phyloP scores from a whole-genome alignment of 805 yeast species.

The Saturnispora sanitii region DNA sequence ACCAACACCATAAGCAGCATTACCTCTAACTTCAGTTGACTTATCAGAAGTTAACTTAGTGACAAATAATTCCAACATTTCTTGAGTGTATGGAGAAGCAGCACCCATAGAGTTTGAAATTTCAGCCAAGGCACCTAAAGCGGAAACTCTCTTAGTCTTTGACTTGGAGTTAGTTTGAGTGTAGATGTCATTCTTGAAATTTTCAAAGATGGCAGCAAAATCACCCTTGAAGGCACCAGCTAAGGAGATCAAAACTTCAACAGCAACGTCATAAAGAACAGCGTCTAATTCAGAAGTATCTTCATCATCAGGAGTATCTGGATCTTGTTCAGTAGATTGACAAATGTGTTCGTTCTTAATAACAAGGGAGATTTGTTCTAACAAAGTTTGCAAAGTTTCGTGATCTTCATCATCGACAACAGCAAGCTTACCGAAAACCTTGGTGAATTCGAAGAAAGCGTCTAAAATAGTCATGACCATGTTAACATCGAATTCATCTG shows the following conservation, averaged over 20 bases:
- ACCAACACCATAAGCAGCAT: constrained; percentile 95
- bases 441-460: constrained; percentile 56
- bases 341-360: constrained; percentile 78
- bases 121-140: constrained; percentile 88
- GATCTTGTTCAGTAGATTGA: constrained; percentile 58
- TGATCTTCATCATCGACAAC: constrained; percentile 51
- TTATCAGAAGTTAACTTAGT: constrained; percentile 63
- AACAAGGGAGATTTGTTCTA: constrained; percentile 60
- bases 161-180: constrained; percentile 51
- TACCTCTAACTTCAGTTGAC: constrained; percentile 83
- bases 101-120: constrained; percentile 66
- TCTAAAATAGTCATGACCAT: constrained; percentile 77
- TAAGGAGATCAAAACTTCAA: constrained; percentile 74
- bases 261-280: constrained; percentile 69
- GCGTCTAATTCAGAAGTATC: constrained; percentile 56
- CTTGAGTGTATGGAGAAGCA: constrained; percentile 55
- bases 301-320: constrained; percentile 28
- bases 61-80: constrained; percentile 60
- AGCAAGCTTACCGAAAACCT: constrained; percentile 64
- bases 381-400: constrained; percentile 51
- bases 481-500: constrained; percentile 73
- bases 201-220: constrained; percentile 58
- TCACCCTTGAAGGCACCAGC: constrained; percentile 71
- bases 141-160: constrained; percentile 66
- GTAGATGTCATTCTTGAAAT: constrained; percentile 58